phyloP scores from a whole-genome alignment of 331 rosid genomes.

The Phaseolus coccineus region DNA sequence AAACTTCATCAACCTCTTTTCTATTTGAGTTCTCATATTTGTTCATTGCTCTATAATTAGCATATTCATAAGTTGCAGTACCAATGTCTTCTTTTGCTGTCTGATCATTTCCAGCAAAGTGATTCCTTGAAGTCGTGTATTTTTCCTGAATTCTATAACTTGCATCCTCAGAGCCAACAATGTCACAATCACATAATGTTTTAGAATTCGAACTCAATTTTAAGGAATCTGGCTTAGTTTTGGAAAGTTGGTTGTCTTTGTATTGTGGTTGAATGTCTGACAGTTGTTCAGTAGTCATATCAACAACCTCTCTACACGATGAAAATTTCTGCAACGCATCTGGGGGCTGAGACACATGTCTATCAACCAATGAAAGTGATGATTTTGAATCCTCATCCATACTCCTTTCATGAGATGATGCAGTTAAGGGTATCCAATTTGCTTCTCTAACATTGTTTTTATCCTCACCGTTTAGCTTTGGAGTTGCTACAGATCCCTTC shows the following conservation, averaged over 20 bases:
- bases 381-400: conserved; percentile 36
- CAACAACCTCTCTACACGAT: conserved; percentile 30
- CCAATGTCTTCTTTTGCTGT: conserved; percentile 28
- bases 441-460: conserved; percentile 36
- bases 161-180: conserved; percentile 42
- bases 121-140: conserved; percentile 34
- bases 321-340: conserved; percentile 34
- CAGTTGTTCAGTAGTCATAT: conserved; percentile 46
- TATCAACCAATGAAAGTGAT: conserved; percentile 38
- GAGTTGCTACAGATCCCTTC: conserved; percentile 26
- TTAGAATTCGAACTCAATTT: conserved; percentile 50
- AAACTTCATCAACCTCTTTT: conserved; percentile 50
- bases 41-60: conserved; percentile 46
- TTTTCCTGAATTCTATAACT: conserved; percentile 46
- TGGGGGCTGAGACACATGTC: neutral
- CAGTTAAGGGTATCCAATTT: conserved; percentile 38
- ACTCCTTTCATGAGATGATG: conserved; percentile 37
- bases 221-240: conserved; percentile 48
- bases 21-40: conserved; percentile 39
- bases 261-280: conserved; percentile 39
- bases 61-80: conserved; percentile 36
- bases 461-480: conserved; percentile 46
- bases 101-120: conserved; percentile 47
- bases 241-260: conserved; percentile 40
- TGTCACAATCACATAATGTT: conserved; percentile 43